These are phyloP conservation scores for Lactifluus subvellereus DNA, from an alignment of 768 basidiomycete species.

Conservation along the genomic window DNA sequence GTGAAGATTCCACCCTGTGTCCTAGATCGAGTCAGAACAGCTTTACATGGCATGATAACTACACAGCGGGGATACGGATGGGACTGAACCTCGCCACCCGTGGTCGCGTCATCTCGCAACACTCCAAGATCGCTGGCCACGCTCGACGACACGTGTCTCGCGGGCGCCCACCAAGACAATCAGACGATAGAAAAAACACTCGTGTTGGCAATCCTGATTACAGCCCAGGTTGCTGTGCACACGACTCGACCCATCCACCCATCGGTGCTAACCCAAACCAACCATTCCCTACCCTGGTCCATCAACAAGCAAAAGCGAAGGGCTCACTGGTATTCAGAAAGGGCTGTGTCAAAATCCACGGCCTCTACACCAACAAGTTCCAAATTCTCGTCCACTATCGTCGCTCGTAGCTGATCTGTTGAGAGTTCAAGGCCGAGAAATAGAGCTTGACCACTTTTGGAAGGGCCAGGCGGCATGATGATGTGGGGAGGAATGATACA, in stretches of 20 bases:
- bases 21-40: slow-evolving; percentile 36
- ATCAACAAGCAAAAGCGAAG: not conserved
- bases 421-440: slow-evolving; percentile 86
- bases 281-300: not conserved
- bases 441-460: slow-evolving; percentile 44
- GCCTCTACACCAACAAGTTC: slow-evolving; percentile 78
- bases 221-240: not conserved
- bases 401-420: slow-evolving; percentile 76
- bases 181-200: not conserved
- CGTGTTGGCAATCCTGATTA: not conserved
- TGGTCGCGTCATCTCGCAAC: not conserved
- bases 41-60: not conserved
- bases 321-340: slow-evolving; percentile 77
- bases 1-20: slow-evolving; percentile 85
- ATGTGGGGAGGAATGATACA: not conserved
- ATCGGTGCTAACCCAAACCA: not conserved
- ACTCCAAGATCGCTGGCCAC: slow-evolving; percentile 8
- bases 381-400: slow-evolving; percentile 76
- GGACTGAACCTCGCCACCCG: not conserved
- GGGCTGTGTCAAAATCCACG: slow-evolving; percentile 76
- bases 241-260: not conserved
- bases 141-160: not conserved
- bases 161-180: slow-evolving; percentile 4
- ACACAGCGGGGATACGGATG: not conserved
- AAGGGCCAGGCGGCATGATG: slow-evolving; percentile 24